Conservation (phyloP, 2,329 filamentous ascomycete genomes). For the Colletotrichum plurivorum region DNA sequence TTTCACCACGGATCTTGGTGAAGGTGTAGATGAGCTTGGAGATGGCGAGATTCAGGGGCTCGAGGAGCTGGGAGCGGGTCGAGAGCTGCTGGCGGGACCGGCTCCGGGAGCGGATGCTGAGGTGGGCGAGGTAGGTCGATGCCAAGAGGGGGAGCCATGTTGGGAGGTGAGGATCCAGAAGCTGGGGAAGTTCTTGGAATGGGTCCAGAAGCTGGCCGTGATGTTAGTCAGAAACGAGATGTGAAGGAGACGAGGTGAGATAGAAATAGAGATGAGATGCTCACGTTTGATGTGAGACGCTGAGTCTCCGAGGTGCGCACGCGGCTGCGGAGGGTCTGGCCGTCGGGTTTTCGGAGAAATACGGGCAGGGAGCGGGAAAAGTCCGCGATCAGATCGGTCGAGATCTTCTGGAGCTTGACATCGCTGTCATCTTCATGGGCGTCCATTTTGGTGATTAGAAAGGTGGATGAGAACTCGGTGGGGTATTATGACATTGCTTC, state of each 20-base stretch:
- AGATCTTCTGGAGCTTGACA: slow-evolving; percentile 73
- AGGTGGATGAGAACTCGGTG: slow-evolving; percentile 12
- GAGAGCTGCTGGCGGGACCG: slow-evolving; percentile 47
- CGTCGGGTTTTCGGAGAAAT: slow-evolving; percentile 68
- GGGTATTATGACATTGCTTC: not conserved
- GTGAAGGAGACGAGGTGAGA: slow-evolving; percentile 8
- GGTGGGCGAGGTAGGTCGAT: slow-evolving; percentile 79
- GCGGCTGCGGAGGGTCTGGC: slow-evolving; percentile 61
- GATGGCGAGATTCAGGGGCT: slow-evolving; percentile 77
- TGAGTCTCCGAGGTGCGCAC: slow-evolving; percentile 65
- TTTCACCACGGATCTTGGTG: slow-evolving; percentile 94
- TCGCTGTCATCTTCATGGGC: slow-evolving; percentile 72
- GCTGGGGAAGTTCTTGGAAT: slow-evolving; percentile 95
- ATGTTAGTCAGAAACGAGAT: not conserved
- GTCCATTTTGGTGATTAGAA: slow-evolving; percentile 65
- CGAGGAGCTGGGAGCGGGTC: slow-evolving; percentile 58
- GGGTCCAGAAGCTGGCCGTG: slow-evolving; percentile 76
- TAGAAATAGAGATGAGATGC: slow-evolving; percentile 5
- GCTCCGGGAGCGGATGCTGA: slow-evolving; percentile 60
- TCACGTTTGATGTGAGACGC: slow-evolving; percentile 63
- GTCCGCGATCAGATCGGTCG: slow-evolving; percentile 70
- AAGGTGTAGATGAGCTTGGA: slow-evolving; percentile 88
- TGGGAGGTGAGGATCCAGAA: slow-evolving; percentile 88
- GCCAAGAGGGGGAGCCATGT: slow-evolving; percentile 81
- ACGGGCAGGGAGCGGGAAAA: slow-evolving; percentile 67